These are phyloP conservation scores for Phyllosticta citribraziliensis DNA, from an alignment of 2,329 filamentous ascomycete genomes.

Conservation along the genomic window DNA sequence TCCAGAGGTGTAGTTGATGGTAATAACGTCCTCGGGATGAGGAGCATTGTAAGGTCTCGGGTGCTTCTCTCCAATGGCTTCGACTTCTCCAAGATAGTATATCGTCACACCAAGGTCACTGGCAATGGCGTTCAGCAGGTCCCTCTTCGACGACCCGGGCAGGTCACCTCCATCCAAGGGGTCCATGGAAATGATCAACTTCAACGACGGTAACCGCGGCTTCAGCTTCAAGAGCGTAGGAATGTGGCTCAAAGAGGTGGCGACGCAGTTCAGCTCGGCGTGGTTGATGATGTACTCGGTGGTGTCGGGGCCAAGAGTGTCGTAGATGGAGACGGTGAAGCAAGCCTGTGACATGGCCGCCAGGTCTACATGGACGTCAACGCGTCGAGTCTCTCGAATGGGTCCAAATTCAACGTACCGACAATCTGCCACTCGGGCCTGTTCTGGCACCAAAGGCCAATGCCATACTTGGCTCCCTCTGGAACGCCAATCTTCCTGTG, in stretches of 20 bases:
- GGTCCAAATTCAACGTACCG: conserved; percentile 36
- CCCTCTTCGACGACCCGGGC: conserved; percentile 66
- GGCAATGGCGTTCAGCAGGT: conserved; percentile 67
- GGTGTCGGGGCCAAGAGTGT: conserved; percentile 83
- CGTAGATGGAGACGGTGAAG: conserved; percentile 88
- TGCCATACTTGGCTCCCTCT: conserved; percentile 55
- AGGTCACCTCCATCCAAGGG: conserved; percentile 70
- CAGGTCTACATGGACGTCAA: conserved; percentile 50
- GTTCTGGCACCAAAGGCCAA: conserved; percentile 82
- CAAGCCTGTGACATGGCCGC: conserved; percentile 79
- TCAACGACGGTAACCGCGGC: conserved; percentile 66
- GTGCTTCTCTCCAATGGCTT: conserved; percentile 64
- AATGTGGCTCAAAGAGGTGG: conserved; percentile 71
- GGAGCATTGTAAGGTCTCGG: conserved; percentile 64
- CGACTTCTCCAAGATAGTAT: conserved; percentile 70
- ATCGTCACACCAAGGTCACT: conserved; percentile 65
- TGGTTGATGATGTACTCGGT: conserved; percentile 97
- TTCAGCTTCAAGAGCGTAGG: conserved; percentile 71
- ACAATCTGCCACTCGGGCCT: conserved; percentile 82
- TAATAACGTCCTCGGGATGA: conserved; percentile 64
- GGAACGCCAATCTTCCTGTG: conserved; percentile 60
- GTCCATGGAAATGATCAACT: conserved; percentile 82
- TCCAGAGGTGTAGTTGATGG: conserved; percentile 85
- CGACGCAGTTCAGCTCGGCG: conserved; percentile 62
- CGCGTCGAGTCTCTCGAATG: too few relatives aligned